Evolutionary conservation across 2,329 filamentous ascomycete species (phyloP), one percentile per base, ranked within the genome.

Genomic region (Microdochium paspali): DNA sequence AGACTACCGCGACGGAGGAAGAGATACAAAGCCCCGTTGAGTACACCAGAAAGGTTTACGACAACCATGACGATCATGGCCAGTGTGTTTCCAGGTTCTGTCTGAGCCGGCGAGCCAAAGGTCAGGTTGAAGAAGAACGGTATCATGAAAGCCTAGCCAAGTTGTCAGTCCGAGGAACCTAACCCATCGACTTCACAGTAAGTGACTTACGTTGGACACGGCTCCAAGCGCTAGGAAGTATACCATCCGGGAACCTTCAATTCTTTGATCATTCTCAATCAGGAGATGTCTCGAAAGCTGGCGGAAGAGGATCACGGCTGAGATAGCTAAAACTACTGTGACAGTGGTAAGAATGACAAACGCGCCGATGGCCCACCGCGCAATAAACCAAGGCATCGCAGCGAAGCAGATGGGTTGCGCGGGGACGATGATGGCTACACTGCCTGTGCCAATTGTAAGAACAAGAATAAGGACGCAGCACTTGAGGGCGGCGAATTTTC

Each of bases 161-260:
- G 3, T 51, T 54, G 49, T 55, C 39, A 52, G 52, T 23, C n/a
- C 32, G n/a, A 7, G 13, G 31, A 35, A 12, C 18, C 13, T 35
- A 18, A 6, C 13, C 13, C 13, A 6, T 6, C 15, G 15, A 35
- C 25, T n/a, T 23, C 21, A 4, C 5, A 5, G 30, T 10, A 35
- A 9, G 23, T 7, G 21, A 66, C 76, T 64, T 56, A 85, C 82
- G 59, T 74, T 79, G 47, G 73, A 79, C 44, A 77, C 61, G 47
- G 80, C 66, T 15, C 72, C 78, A 46, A 84, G 60, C 2, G 73
- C 62, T 52, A 85, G 67, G 58, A 83, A 86, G 59, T 84, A 87
- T 10, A 84, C 77, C 79, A 86, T 85, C 50, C 80, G 72, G 6
- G 82, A 85, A 3, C 83, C 82, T 28, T 78, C 71, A 49, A 80